These are phyloP conservation scores for Brassica cretica DNA, from an alignment of 345 rosid genomes.

Conservation along the genomic window DNA sequence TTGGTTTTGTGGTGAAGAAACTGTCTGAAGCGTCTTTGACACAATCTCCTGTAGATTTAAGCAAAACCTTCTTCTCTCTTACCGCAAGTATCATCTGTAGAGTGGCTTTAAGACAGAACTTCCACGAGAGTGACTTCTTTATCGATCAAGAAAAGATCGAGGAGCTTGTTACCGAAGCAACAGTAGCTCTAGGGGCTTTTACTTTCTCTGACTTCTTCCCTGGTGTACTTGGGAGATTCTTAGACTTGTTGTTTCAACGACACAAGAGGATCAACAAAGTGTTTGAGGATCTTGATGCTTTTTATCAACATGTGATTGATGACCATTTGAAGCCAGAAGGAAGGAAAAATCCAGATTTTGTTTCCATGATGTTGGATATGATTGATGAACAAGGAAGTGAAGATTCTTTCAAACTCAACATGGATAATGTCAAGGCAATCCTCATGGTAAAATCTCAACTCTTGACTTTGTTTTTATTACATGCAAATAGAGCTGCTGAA, in stretches of 20 bases:
- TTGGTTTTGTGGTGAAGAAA: constrained; percentile 8
- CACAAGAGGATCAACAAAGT: constrained; percentile 29
- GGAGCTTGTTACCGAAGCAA: constrained; percentile 8
- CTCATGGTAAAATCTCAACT: not conserved
- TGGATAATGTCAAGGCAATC: not conserved
- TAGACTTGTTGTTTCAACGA: constrained; percentile 44
- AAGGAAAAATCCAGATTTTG: constrained; percentile 26
- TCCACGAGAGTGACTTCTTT: constrained; percentile 21
- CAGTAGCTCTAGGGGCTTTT: not conserved
- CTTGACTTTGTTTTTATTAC: not conserved
- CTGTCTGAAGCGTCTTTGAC: not conserved
- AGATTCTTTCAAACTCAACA: not conserved
- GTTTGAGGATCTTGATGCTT: constrained; percentile 41
- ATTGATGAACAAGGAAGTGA: not conserved
- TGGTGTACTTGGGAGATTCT: constrained; percentile 31
- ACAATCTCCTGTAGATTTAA: constrained; percentile 31
- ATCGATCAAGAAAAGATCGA: constrained; percentile 11
- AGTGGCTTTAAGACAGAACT: constrained; percentile 47
- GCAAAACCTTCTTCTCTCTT: constrained; percentile 26
- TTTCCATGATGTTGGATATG: constrained; percentile 20
- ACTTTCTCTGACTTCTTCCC: constrained; percentile 43
- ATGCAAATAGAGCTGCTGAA: constrained; percentile 2
- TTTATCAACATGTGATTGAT: constrained; percentile 47
- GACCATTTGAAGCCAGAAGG: constrained; percentile 45
- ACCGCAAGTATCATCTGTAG: constrained; percentile 39